phyloP scores from a whole-genome alignment of 179 eudicot species.

The Beta corolliflora region DNA sequence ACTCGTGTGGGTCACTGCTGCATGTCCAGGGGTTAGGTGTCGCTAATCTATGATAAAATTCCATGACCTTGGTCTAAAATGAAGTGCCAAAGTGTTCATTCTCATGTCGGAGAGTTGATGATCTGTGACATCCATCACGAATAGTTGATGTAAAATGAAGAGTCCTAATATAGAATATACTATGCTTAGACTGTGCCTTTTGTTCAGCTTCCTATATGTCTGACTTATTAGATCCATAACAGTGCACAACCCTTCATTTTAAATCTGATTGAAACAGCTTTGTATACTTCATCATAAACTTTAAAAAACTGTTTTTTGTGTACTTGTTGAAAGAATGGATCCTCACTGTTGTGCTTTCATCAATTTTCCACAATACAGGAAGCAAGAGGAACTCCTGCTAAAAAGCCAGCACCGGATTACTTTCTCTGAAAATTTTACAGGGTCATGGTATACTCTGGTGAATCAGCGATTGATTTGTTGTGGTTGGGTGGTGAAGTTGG shows the following conservation, averaged over 20 bases:
- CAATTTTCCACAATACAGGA: slow-evolving; percentile 57
- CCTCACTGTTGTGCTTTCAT: background rate
- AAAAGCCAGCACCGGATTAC: slow-evolving; percentile 91
- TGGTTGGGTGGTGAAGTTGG: slow-evolving; percentile 20
- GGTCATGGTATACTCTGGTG: slow-evolving; percentile 11
- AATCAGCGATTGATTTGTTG: slow-evolving; percentile 11
- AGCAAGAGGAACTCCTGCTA: slow-evolving; percentile 88
- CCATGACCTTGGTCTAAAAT: no score
- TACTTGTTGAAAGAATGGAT: background rate
- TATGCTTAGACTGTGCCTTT: no score
- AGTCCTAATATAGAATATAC: no score
- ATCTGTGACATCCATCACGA: no score
- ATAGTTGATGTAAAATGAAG: no score
- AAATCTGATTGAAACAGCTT: background rate
- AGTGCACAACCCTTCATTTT: background rate
- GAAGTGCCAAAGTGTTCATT: no score
- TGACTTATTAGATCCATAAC: background rate
- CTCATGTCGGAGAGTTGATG: no score
- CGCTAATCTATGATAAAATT: no score
- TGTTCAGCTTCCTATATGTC: background rate
- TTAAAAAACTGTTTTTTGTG: background rate
- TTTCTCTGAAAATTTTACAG: slow-evolving; percentile 53
- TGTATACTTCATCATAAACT: background rate
- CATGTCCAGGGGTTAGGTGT: no score
- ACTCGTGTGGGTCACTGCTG: no score